phyloP scores from a whole-genome alignment of 495 filamentous ascomycete genomes.

The Xylaria telfairii region DNA sequence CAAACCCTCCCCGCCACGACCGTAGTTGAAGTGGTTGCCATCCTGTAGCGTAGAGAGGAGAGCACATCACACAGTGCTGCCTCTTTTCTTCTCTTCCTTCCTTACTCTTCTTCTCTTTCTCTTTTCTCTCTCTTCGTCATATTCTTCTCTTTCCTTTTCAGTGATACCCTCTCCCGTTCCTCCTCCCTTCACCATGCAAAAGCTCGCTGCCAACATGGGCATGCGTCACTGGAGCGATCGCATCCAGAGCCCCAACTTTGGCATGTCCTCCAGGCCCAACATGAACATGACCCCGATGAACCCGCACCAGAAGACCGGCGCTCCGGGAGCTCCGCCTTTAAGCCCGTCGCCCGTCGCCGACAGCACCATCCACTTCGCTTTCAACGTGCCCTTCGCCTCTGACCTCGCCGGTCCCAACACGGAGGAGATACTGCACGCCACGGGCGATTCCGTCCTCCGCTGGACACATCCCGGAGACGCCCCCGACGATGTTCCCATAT shows the following conservation, averaged over 20 bases:
- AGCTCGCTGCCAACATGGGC: slow-evolving; percentile 83
- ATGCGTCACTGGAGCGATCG: slow-evolving; percentile 89
- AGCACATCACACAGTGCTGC: slow-evolving; percentile 43
- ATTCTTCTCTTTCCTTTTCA: slow-evolving; percentile 39
- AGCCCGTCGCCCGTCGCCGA: slow-evolving; percentile 69
- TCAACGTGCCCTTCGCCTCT: slow-evolving; percentile 94
- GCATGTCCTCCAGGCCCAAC: slow-evolving; percentile 74
- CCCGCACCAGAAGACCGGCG: slow-evolving; percentile 69
- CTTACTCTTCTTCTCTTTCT: slow-evolving; percentile 24
- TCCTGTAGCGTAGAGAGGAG: slow-evolving; percentile 39
- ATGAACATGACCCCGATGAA: slow-evolving; percentile 73
- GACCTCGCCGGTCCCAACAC: slow-evolving; percentile 87
- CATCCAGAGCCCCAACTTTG: slow-evolving; percentile 81
- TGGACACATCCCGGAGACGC: slow-evolving; percentile 92
- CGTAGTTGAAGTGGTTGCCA: slow-evolving; percentile 35
- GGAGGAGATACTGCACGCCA: slow-evolving; percentile 91
- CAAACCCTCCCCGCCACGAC: slow-evolving; percentile 37
- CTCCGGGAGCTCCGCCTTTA: slow-evolving; percentile 68
- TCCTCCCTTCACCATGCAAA: slow-evolving; percentile 73
- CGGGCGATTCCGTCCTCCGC: slow-evolving; percentile 75
- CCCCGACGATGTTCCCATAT: slow-evolving; percentile 78
- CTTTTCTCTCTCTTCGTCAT: slow-evolving; percentile 26
- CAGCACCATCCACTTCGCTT: slow-evolving; percentile 73
- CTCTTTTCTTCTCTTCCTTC: slow-evolving; percentile 34
- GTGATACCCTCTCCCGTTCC: slow-evolving; percentile 36